Evolutionary conservation across 1,284 basidiomycete species (phyloP).

Genomic region (Irpex lacteus): DNA sequence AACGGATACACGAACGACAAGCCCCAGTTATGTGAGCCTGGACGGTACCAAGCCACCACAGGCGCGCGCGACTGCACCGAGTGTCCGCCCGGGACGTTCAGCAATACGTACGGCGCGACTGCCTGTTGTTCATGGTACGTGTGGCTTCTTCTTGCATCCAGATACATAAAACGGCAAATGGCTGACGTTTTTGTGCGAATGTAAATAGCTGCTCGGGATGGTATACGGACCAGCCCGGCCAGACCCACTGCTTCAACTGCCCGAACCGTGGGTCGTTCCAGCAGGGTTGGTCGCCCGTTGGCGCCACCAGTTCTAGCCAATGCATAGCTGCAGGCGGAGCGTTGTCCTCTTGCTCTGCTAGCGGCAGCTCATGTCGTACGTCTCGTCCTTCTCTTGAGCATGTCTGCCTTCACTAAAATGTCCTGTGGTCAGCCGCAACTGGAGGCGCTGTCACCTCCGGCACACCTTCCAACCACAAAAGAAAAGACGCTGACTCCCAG

Average conservation of each 20-base stretch:
- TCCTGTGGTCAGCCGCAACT: conserved; percentile 10
- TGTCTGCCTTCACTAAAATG: not conserved
- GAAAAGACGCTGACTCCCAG: conserved; percentile 3
- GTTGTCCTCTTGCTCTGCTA: conserved; percentile 15
- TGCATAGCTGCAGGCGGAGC: conserved; percentile 18
- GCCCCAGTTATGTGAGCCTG: conserved; percentile 11
- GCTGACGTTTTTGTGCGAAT: too few species aligned
- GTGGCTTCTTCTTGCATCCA: too few species aligned
- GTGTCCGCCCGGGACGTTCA: conserved; percentile 23
- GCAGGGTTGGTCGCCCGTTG: conserved; percentile 18
- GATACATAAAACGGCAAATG: too few species aligned
- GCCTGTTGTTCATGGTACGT: conserved; percentile 22
- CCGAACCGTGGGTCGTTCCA: conserved; percentile 16
- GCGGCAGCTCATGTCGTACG: conserved; percentile 20
- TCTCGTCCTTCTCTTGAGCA: not conserved
- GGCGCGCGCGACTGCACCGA: conserved; percentile 9
- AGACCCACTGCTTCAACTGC: conserved; percentile 22
- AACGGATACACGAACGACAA: conserved; percentile 5
- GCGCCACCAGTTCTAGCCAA: conserved; percentile 15
- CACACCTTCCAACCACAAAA: not conserved
- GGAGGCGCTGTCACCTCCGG: conserved; percentile 13
- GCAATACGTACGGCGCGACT: conserved; percentile 18
- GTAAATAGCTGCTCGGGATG: conserved; percentile 21
- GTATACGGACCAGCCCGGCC: conserved; percentile 19
- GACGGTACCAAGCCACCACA: conserved; percentile 5